Evolutionary conservation across 345 rosid species (phyloP).

Genomic region (Eucalyptus polyanthemos): DNA sequence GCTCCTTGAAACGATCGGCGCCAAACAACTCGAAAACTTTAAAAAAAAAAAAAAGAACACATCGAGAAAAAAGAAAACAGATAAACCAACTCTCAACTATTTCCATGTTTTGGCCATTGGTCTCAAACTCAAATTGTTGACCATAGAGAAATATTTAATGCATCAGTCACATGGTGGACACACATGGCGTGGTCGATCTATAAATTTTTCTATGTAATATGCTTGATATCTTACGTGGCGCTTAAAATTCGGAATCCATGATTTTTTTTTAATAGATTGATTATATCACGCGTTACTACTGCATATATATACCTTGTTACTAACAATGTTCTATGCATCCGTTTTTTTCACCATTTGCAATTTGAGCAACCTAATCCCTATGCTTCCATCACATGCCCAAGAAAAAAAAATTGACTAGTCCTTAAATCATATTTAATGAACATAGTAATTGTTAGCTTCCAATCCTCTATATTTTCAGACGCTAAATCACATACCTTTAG

Average conservation of each 20-base stretch:
- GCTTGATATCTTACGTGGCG: not conserved
- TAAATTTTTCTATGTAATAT: not conserved
- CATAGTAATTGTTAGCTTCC: not conserved
- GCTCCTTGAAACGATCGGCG: not conserved
- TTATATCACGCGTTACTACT: not conserved
- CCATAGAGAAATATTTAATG: not conserved
- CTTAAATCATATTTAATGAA: not conserved
- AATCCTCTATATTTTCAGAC: not conserved
- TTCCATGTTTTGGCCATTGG: not conserved
- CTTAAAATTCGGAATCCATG: not conserved
- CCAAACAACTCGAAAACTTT: not conserved
- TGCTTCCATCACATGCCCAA: not conserved
- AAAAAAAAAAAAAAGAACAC: not conserved
- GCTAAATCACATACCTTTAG: not conserved
- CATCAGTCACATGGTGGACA: not conserved
- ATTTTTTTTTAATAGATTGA: not conserved
- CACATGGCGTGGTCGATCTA: not conserved
- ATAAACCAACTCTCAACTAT: not conserved
- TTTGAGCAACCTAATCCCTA: not conserved
- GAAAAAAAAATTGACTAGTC: not conserved
- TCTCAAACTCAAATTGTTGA: not conserved
- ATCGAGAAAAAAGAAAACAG: not conserved
- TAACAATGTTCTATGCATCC: not conserved
- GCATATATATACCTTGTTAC: not conserved
- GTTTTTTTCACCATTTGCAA: not conserved